Percentiles rank a stretch among this genome's conserved stretches.
Evolutionary conservation across 2,329 filamentous ascomycete genomes (phyloP).

Genomic region (Hypoxylon sp.): DNA sequence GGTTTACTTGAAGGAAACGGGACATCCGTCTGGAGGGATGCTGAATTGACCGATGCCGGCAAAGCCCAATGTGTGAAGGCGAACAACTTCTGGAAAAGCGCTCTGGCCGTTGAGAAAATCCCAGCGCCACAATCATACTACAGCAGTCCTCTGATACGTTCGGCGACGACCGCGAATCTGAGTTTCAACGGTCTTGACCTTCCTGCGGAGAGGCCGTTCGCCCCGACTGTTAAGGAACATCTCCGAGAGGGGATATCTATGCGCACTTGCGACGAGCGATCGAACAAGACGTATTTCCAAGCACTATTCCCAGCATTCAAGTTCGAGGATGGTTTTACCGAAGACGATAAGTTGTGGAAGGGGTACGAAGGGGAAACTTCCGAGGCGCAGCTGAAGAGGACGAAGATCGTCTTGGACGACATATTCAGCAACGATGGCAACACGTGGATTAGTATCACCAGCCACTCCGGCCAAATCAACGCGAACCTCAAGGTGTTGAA

Average conservation of each 20-base stretch:
- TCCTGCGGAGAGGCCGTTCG: slow-evolving; percentile 64
- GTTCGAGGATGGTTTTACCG: slow-evolving; percentile 72
- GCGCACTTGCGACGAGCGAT: slow-evolving; percentile 76
- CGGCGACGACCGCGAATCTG: slow-evolving; percentile 70
- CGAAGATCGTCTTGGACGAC: slow-evolving; percentile 65
- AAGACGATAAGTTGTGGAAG: slow-evolving; percentile 63
- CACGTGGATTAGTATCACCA: slow-evolving; percentile 71
- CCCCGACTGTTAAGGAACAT: slow-evolving; percentile 72
- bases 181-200: slow-evolving; percentile 69
- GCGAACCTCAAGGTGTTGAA: slow-evolving; percentile 67
- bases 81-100: slow-evolving; percentile 68
- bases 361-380: slow-evolving; percentile 57
- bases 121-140: slow-evolving; percentile 74
- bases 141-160: slow-evolving; percentile 72
- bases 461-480: slow-evolving; percentile 69
- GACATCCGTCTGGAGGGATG: slow-evolving; percentile 72
- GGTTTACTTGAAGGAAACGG: slow-evolving; percentile 72
- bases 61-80: slow-evolving; percentile 68
- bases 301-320: slow-evolving; percentile 63
- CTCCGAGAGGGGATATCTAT: slow-evolving; percentile 75
- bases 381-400: slow-evolving; percentile 63
- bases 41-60: slow-evolving; percentile 70
- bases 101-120: slow-evolving; percentile 66
- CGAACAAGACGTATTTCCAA: slow-evolving; percentile 65
- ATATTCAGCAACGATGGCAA: slow-evolving; percentile 65